A percentile compares a stretch with the other conserved stretches of the same genome.
Evolutionary conservation across 2,329 filamentous ascomycete genomes (phyloP).

Genomic region (Colletotrichum tamarilloi): DNA sequence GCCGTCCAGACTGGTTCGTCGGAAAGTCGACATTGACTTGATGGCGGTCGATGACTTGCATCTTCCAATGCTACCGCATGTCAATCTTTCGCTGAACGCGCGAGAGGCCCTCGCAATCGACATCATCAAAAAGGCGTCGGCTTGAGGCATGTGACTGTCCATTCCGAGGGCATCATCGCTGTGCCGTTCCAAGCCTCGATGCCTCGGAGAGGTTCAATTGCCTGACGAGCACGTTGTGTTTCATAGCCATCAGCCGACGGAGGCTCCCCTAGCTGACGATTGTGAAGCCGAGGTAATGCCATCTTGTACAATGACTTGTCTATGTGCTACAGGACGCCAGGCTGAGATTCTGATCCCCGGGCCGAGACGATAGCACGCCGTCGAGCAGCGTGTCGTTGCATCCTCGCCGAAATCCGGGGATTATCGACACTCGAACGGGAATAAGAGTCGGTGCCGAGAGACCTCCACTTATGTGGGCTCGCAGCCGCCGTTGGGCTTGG

Average conservation of each 20-base stretch:
- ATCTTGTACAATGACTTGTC: neutral
- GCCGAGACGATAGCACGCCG: neutral
- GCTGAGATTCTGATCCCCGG: neutral
- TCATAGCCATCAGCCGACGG: neutral
- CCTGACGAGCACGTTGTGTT: fast-evolving
- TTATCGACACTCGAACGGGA: neutral
- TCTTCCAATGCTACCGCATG: neutral
- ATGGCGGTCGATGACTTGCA: neutral
- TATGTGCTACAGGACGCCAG: neutral
- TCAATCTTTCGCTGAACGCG: fast-evolving
- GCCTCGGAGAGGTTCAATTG: no score
- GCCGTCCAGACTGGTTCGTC: neutral
- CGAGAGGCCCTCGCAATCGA: neutral
- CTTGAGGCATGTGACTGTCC: neutral
- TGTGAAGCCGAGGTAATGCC: neutral
- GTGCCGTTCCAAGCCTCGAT: neutral
- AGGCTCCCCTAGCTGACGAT: fast-evolving
- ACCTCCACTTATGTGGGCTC: neutral
- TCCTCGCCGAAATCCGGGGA: neutral
- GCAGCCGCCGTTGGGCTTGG: neutral
- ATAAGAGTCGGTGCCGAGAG: neutral
- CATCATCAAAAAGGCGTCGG: neutral
- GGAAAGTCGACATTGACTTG: neutral
- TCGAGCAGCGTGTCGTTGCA: neutral
- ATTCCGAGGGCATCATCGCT: neutral